Base-by-base conservation (phyloP, 306 rosid species). In the Corylus heterophylla region DNA sequence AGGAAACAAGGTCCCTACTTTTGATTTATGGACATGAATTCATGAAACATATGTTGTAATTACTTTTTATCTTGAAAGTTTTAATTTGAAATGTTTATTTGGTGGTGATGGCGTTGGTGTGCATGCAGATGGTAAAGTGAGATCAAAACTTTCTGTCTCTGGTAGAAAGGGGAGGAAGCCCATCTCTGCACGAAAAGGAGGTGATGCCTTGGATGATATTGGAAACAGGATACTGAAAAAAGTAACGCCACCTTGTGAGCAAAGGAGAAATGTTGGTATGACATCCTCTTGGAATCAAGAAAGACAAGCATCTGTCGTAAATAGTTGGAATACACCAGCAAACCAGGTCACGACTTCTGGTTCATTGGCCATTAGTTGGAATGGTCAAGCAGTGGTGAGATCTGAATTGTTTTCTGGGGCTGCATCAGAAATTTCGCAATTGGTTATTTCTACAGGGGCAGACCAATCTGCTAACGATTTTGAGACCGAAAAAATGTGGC, bases 401-500 rank as follows among this genome's bases (percentile, higher is more conserved):
- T 89, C 89, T 63, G 86, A 83, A 64, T 8, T 52, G 11, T 78
- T 29, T 31, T 84, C 95, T 27, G 76, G 83, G 76, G 84, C 74
- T 79, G 83, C 86, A 44, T 74, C 87, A 35, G 96, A 89, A 52
- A 74, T 59, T 80, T 82, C 84, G 47, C 69, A 87, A 16, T 73
- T 85, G 14, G 80, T 77, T 71, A 75, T 56, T 47, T 76, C 89
- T 75, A 58, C 81, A 50, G 90, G 85, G 85, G 80, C 51, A 74
- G 89, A 83, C 66, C 87, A 82, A 75, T 78, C 89, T 73, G 74
- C 81, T 47, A 78, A 88, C 81, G 87, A 81, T 74, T 78, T 69
- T 80, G 81, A 86, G 79, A 81, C 83, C 56, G 92, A 91, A 59
- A 86, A 67, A 66, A 72, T 83, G 18, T 96, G 99, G 99, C 89